Evolutionary conservation across 2,329 filamentous ascomycete species (phyloP).

Genomic region (Talaromyces verruculosus): DNA sequence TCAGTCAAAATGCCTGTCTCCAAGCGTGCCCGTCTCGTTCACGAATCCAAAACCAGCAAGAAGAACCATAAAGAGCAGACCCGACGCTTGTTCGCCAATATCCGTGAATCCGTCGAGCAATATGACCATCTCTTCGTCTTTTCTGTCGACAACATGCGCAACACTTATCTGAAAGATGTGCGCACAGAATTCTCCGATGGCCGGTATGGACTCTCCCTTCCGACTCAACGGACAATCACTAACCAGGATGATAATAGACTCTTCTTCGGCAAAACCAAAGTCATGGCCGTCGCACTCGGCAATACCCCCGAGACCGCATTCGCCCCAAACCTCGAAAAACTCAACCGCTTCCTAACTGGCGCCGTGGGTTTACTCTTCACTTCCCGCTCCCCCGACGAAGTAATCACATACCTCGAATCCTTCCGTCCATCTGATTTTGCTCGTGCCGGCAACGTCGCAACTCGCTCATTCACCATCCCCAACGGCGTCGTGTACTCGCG

Average conservation of each 20-base stretch:
- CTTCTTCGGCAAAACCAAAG: conserved; percentile 99
- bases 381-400: conserved; percentile 66
- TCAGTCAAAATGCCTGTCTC: conserved; percentile 79
- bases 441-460: conserved; percentile 74
- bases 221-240: conserved; percentile 21
- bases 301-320: conserved; percentile 73
- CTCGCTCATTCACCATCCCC: conserved; percentile 76
- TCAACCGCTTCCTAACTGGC: conserved; percentile 70
- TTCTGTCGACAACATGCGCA: conserved; percentile 94
- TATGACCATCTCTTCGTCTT: conserved; percentile 95
- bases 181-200: conserved; percentile 80
- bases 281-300: conserved; percentile 95
- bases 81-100: conserved; percentile 80
- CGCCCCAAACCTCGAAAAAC: conserved; percentile 71
- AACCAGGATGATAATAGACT: conserved; percentile 57
- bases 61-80: conserved; percentile 88
- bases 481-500: conserved; percentile 75
- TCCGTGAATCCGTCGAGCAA: conserved; percentile 78
- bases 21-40: conserved; percentile 83
- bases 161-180: conserved; percentile 91
- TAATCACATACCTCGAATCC: conserved; percentile 70
- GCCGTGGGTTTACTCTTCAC: conserved; percentile 90
- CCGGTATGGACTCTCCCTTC: conserved; percentile 55
- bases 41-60: conserved; percentile 88
- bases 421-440: conserved; percentile 84